Evolutionary conservation across 2,329 filamentous ascomycete genomes (phyloP).

Genomic region (Ophiostoma tasmaniense): DNA sequence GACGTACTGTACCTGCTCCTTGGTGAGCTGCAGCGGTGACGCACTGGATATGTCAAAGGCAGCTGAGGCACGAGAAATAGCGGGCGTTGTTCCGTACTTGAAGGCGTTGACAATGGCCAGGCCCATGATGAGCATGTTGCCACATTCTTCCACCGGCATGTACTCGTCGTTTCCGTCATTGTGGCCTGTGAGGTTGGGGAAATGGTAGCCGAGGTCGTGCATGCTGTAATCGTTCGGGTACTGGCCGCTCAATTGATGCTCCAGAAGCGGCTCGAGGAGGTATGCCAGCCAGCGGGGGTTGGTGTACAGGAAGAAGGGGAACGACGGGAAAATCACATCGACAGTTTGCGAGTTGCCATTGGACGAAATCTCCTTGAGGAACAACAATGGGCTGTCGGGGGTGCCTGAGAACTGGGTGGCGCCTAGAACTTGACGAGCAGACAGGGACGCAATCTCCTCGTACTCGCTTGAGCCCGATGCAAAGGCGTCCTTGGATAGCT

Average conservation of each 20-base stretch:
- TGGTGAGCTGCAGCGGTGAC: constrained; percentile 14
- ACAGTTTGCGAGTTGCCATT: constrained; percentile 79
- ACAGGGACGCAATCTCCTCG: constrained; percentile 67
- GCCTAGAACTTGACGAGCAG: constrained; percentile 69
- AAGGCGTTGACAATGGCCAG: constrained; percentile 61
- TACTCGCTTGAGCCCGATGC: constrained; percentile 66
- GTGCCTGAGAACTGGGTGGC: constrained; percentile 67
- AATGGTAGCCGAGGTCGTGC: constrained; percentile 64
- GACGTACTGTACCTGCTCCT: constrained; percentile 16
- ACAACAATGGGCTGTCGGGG: constrained; percentile 60
- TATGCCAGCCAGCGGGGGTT: constrained; percentile 73
- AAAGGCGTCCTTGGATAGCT: constrained; percentile 62
- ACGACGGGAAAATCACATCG: constrained; percentile 76
- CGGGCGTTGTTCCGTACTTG: constrained; percentile 47
- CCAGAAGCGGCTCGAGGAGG: constrained; percentile 66
- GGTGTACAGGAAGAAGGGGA: constrained; percentile 77
- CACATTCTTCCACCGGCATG: constrained; percentile 66
- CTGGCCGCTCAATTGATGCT: constrained; percentile 70
- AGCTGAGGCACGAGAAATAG: constrained; percentile 21
- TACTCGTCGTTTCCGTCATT: constrained; percentile 59
- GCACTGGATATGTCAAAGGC: constrained; percentile 20
- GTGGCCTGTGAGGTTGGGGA: constrained; percentile 66
- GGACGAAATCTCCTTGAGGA: constrained; percentile 77
- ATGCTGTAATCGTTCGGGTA: constrained; percentile 74
- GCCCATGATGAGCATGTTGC: constrained; percentile 65